Evolutionary conservation across 495 filamentous ascomycete species (phyloP).

Genomic region (Collariella sp.): DNA sequence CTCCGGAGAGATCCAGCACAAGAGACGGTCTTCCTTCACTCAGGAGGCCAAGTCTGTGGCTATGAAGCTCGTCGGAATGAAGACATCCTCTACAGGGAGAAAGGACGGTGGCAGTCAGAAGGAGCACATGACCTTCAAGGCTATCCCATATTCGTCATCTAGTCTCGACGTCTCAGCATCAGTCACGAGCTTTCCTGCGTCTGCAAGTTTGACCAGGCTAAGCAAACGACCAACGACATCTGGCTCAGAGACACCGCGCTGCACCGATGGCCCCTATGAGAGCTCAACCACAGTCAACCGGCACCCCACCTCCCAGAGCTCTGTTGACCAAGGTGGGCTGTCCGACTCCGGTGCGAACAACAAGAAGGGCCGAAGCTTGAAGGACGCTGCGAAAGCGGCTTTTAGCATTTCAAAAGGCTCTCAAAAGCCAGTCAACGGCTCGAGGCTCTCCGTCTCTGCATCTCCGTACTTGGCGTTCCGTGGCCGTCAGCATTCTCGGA

Average conservation of each 20-base stretch:
- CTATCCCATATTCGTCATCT: conserved; percentile 7
- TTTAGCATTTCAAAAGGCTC: conserved; percentile 14
- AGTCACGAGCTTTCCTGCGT: not conserved
- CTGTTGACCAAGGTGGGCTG: conserved; percentile 7
- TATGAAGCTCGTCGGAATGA: conserved; percentile 22
- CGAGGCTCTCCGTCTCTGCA: not conserved
- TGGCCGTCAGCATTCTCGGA: conserved; percentile 10
- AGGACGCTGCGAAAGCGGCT: conserved; percentile 21
- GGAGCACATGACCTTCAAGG: conserved; percentile 23
- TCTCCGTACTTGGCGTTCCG: conserved; percentile 16
- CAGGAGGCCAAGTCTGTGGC: conserved; percentile 24
- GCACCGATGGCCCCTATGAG: not conserved
- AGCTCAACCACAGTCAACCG: not conserved
- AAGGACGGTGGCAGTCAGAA: conserved; percentile 8
- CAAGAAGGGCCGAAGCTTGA: conserved; percentile 21
- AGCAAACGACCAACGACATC: not conserved
- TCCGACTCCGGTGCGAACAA: conserved; percentile 8
- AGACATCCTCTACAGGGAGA: conserved; percentile 5
- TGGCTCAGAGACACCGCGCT: not conserved
- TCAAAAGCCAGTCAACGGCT: not conserved
- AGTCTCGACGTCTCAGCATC: not conserved
- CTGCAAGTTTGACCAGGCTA: not conserved
- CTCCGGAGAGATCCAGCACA: conserved; percentile 14
- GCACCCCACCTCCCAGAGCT: conserved; percentile 18
- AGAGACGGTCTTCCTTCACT: conserved; percentile 21